These are phyloP conservation scores for Metschnikowia cubensis DNA, from an alignment of 805 yeast species.

Conservation along the genomic window DNA sequence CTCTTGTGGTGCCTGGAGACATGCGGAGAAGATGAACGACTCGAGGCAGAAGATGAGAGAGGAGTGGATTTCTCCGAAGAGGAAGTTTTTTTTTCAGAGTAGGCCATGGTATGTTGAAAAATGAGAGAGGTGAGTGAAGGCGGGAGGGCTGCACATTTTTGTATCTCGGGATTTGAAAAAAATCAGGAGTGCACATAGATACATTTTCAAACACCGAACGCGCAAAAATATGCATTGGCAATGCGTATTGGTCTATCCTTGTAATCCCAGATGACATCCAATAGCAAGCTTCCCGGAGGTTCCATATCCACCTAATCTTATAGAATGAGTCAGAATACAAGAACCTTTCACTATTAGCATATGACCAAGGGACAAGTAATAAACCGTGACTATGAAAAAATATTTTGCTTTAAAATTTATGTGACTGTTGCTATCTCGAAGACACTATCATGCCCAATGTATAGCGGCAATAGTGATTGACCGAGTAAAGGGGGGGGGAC, in stretches of 20 bases:
- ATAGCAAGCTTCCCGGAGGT: background rate
- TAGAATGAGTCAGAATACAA: too few relatives aligned
- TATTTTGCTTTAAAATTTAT: too few relatives aligned
- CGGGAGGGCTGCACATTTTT: background rate
- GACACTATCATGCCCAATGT: background rate
- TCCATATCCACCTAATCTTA: too few relatives aligned
- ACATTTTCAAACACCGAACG: background rate
- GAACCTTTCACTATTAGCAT: too few relatives aligned
- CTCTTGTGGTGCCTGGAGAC: background rate
- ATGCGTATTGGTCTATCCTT: background rate
- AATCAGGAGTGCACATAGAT: background rate
- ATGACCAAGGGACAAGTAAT: too few relatives aligned
- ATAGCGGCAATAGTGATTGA: background rate
- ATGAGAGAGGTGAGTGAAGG: background rate
- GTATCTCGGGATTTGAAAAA: conserved; percentile 4
- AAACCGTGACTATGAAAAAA: too few relatives aligned
- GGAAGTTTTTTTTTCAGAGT: background rate
- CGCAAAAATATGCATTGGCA: background rate
- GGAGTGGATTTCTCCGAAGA: background rate
- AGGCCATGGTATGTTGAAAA: background rate
- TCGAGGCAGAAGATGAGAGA: background rate
- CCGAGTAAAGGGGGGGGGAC: background rate
- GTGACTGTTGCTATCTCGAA: too few relatives aligned
- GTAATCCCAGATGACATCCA: background rate
- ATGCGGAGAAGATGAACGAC: background rate